phyloP scores from a whole-genome alignment of 108 stramenopile genomes.

The Pseudonitzschia multiseries region DNA sequence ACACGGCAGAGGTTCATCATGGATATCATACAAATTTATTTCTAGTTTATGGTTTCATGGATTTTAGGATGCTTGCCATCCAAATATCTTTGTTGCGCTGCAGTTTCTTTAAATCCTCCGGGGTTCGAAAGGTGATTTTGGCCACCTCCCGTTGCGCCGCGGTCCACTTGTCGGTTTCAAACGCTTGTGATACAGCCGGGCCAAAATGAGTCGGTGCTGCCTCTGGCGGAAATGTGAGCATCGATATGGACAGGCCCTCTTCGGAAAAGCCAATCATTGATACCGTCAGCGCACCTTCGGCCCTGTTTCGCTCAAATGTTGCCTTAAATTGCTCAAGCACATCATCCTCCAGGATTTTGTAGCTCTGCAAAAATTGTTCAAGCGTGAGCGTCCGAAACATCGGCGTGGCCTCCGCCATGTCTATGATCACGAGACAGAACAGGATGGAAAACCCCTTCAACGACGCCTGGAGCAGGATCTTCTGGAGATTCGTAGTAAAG shows the following conservation, averaged over 20 bases:
- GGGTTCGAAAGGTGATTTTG: slow-evolving; percentile 10
- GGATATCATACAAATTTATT: neutral
- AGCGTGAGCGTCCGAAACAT: slow-evolving; percentile 24
- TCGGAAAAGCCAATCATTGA: slow-evolving; percentile 36
- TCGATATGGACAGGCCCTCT: slow-evolving; percentile 20
- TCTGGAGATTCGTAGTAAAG: slow-evolving; percentile 21
- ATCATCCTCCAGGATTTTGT: slow-evolving; percentile 30
- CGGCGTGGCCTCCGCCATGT: slow-evolving; percentile 37
- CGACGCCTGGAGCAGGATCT: slow-evolving; percentile 31
- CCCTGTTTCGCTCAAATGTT: slow-evolving; percentile 31
- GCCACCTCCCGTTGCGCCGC: slow-evolving; percentile 24
- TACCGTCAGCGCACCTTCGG: slow-evolving; percentile 25
- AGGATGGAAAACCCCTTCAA: slow-evolving; percentile 32
- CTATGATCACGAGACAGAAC: slow-evolving; percentile 21
- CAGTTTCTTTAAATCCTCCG: slow-evolving; percentile 21
- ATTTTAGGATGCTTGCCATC: slow-evolving; percentile 26
- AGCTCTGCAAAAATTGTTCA: slow-evolving; percentile 22
- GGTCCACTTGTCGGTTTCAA: slow-evolving; percentile 23
- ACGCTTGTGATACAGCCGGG: slow-evolving; percentile 2
- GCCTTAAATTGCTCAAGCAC: slow-evolving; percentile 10
- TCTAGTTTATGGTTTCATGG: slow-evolving; percentile 34
- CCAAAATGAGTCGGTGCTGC: slow-evolving; percentile 21
- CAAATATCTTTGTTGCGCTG: slow-evolving; percentile 23
- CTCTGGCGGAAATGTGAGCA: slow-evolving; percentile 34
- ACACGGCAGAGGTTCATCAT: no score